Base-by-base conservation (phyloP, 352 stramenopile species). In the Chrysophaeum taylorii region DNA sequence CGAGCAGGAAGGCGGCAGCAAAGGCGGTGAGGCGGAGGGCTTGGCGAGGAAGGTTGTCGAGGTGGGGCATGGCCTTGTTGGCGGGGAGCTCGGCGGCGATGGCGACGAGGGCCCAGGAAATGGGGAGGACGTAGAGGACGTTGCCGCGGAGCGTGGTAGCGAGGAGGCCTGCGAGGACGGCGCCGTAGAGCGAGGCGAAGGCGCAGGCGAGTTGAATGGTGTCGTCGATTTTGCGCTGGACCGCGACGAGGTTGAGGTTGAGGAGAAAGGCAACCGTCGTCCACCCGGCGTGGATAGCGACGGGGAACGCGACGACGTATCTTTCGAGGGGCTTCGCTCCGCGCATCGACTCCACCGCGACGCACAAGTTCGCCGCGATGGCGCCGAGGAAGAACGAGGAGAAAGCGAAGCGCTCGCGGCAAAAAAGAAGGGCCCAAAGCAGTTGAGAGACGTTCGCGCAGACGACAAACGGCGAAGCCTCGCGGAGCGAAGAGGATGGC, bases 251-350 rank as follows among this genome's bases (percentile, higher is more conserved):
- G 27, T 76, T 78, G 21, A 78, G 60, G 71, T 81, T 80, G 4
- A 85, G 60, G 0, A 78, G 54, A 9, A 74, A 76, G 33, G 76
- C 78, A 0, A 79, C 73, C 36, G 76, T 69, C 64, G 84, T 81
- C 82, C 82, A 88, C 35, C 75, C 81, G 31, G 50, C 70, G 75
- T 86, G 80, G 23, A 86, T 69, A 2, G 75, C 63, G 68, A 87
- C 85, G 31, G 80, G 78, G 73, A 86, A 85, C 27, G 79, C 75
- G 29, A 86, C 69, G 1, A 84, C 38, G 73, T 66, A 85, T 50
- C 78, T 85, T 29, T 70, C 71, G 27, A 25, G 33, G n/a, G 75
- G 35, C 14, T 9, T 71, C 18, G 37, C 35, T 29, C 70, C 73
- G 0, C 43, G 64, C 25, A 72, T 70, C 14, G 69, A 60, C 50